phyloP scores from a whole-genome alignment of 345 rosid genomes.

The Populus nigra region DNA sequence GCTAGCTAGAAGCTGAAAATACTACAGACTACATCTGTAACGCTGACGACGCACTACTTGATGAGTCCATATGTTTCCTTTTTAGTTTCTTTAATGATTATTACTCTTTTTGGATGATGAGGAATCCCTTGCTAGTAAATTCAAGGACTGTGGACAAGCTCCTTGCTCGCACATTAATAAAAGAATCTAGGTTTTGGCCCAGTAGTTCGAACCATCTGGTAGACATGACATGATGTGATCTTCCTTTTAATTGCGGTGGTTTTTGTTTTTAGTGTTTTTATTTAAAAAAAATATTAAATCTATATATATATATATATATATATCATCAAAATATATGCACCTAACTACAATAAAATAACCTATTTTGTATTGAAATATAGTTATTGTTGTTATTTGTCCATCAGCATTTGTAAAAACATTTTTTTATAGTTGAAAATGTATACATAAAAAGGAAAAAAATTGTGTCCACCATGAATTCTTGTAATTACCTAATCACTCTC shows the following conservation, averaged over 20 bases:
- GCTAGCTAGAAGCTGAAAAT: neutral
- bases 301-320: too few relatives aligned
- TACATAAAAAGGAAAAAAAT: neutral
- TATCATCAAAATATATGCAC: too few relatives aligned
- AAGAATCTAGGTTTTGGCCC: neutral
- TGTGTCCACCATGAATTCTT: neutral
- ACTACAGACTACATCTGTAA: neutral
- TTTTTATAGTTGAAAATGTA: neutral
- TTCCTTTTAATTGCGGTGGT: too few relatives aligned
- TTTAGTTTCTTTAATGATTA: neutral
- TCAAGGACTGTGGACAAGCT: neutral
- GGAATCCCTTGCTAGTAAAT: neutral
- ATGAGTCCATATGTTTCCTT: neutral
- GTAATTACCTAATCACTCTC: neutral
- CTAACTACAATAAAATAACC: too few relatives aligned
- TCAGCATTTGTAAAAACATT: neutral
- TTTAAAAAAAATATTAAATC: too few relatives aligned
- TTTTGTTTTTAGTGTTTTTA: too few relatives aligned
- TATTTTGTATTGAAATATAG: too few relatives aligned
- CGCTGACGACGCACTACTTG: neutral
- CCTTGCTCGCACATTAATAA: neutral
- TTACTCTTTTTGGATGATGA: neutral
- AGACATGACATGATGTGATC: neutral
- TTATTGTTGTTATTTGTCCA: neutral
- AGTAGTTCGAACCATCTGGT: neutral